phyloP scores from a whole-genome alignment of 306 rosid species.

The Ormosia semicastrata region DNA sequence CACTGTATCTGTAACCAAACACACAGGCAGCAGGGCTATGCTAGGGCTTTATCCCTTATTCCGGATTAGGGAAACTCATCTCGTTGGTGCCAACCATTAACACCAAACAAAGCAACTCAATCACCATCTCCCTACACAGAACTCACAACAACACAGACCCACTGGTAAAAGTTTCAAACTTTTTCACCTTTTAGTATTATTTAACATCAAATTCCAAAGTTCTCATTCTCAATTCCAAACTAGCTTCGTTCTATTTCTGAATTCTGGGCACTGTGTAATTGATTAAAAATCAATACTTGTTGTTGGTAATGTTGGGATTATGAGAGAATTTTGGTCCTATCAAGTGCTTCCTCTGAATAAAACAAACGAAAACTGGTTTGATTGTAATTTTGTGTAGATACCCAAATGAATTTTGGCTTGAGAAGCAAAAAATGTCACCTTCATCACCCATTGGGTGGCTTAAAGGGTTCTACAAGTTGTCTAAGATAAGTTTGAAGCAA shows the following conservation, averaged over 20 bases:
- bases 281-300: neutral
- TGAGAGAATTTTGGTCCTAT: neutral
- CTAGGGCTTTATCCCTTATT: conserved; percentile 36
- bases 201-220: neutral
- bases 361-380: neutral
- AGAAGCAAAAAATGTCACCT: neutral
- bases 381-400: neutral
- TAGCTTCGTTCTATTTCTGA: neutral
- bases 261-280: neutral
- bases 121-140: neutral
- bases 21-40: neutral
- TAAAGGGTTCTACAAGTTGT: neutral
- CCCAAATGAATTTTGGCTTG: neutral
- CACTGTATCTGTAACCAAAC: conserved; percentile 8
- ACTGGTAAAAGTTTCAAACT: neutral
- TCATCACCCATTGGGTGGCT: neutral
- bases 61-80: conserved; percentile 46
- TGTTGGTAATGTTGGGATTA: neutral
- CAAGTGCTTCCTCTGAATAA: neutral
- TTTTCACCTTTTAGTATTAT: neutral
- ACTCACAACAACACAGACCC: neutral
- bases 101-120: neutral
- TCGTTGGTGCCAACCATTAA: neutral
- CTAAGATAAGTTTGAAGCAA: neutral
- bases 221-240: neutral